These are phyloP conservation scores for Phytopythium kandeliae DNA, from an alignment of 352 stramenopile species.

Conservation along the genomic window DNA sequence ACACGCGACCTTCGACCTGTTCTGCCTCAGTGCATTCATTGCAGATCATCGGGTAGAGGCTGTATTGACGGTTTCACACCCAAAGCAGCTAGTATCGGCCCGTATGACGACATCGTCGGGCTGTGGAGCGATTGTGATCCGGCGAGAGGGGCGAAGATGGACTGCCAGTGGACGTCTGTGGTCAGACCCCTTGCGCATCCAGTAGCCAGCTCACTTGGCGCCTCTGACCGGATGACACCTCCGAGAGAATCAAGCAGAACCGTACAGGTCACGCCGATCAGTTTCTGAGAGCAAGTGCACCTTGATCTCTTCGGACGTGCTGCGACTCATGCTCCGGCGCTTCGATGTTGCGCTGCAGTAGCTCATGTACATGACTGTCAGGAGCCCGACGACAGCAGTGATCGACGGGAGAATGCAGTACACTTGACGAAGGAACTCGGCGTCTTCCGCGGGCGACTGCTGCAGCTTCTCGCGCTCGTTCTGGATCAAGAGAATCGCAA, in stretches of 20 bases:
- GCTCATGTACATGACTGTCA: conserved; percentile 72
- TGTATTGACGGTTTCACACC: neutral
- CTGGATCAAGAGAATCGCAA: conserved; percentile 78
- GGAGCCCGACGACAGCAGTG: conserved; percentile 44
- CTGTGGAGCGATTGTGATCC: neutral
- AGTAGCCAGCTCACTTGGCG: neutral
- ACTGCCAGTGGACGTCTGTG: neutral
- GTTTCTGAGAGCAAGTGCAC: conserved; percentile 15
- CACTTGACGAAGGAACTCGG: conserved; percentile 64
- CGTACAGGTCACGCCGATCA: conserved; percentile 12
- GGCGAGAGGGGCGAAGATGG: neutral
- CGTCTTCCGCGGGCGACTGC: conserved; percentile 43
- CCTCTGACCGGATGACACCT: neutral
- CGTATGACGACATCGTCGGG: neutral
- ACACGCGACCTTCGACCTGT: neutral
- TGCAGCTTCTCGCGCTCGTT: conserved; percentile 73
- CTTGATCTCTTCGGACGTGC: conserved; percentile 23
- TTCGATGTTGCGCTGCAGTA: conserved; percentile 38
- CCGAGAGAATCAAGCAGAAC: conserved; percentile 9
- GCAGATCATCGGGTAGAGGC: too few relatives aligned
- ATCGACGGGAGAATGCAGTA: conserved; percentile 69
- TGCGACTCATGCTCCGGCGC: conserved; percentile 19
- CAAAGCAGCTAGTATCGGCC: neutral
- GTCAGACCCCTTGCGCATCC: neutral
- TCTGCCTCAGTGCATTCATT: too few relatives aligned